phyloP scores from a whole-genome alignment of 2,329 filamentous ascomycete genomes.

The Fusarium clavum region DNA sequence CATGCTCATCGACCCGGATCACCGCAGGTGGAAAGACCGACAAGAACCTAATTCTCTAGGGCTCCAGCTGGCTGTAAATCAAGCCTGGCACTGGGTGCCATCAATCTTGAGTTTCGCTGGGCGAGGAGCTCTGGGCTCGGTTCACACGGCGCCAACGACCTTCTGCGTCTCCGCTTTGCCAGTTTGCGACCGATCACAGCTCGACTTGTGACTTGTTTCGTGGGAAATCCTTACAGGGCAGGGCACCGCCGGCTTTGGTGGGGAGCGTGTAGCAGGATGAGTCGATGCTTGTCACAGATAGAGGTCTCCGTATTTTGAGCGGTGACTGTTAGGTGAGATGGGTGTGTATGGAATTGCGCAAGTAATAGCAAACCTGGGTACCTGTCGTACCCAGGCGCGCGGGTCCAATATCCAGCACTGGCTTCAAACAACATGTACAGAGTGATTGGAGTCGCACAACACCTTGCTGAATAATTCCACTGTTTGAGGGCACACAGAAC shows the following conservation, averaged over 20 bases:
- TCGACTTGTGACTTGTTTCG: slow-evolving; percentile 10
- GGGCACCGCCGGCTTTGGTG: slow-evolving; percentile 30
- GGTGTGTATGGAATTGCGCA: slow-evolving; percentile 24
- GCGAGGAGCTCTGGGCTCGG: slow-evolving; percentile 20
- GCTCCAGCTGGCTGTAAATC: slow-evolving; percentile 33
- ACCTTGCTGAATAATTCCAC: slow-evolving; percentile 36
- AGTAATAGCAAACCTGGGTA: slow-evolving; percentile 7
- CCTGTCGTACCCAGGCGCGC: slow-evolving; percentile 28
- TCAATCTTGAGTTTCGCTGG: slow-evolving; percentile 29
- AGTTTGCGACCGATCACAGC: slow-evolving; percentile 31
- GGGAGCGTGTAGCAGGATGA: slow-evolving; percentile 23
- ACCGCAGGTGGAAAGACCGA: slow-evolving; percentile 24
- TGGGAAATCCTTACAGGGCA: slow-evolving; percentile 22
- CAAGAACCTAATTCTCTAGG: slow-evolving; percentile 33
- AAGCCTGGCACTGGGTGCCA: slow-evolving; percentile 31
- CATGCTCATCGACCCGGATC: slow-evolving; percentile 41
- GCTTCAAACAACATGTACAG: slow-evolving; percentile 12
- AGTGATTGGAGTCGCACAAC: slow-evolving; percentile 26
- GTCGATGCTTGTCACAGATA: slow-evolving; percentile 22
- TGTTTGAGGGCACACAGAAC: slow-evolving; percentile 15
- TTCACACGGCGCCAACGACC: slow-evolving; percentile 29
- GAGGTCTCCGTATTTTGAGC: slow-evolving; percentile 32
- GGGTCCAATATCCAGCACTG: slow-evolving; percentile 22
- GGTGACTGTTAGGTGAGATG: slow-evolving; percentile 32
- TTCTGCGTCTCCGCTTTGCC: slow-evolving; percentile 38